phyloP scores from a whole-genome alignment of 73 alveolate species.

The Symbiodinium pilosum region DNA sequence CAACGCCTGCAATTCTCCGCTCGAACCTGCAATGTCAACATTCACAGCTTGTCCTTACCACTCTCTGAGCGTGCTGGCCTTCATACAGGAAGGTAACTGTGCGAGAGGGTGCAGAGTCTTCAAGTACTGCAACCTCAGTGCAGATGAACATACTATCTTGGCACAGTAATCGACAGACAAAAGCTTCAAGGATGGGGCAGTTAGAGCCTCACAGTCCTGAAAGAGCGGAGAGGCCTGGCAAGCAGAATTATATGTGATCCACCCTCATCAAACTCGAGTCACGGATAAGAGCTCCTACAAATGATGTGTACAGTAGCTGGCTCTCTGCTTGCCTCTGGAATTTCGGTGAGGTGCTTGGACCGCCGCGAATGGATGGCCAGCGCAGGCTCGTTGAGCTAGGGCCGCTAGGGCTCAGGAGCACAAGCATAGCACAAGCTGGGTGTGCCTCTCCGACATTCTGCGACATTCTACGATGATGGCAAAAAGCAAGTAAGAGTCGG shows the following conservation, averaged over 20 bases:
- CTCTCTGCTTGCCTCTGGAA: background rate
- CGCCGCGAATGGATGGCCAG: slow-evolving; percentile 14
- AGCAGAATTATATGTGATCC: background rate
- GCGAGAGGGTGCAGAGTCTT: slow-evolving; percentile 46
- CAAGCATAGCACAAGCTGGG: background rate
- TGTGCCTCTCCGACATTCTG: too few species aligned
- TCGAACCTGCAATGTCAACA: background rate
- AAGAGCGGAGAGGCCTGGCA: slow-evolving; percentile 31
- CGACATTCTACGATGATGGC: too few species aligned
- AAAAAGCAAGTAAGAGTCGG: too few species aligned
- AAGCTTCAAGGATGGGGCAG: background rate
- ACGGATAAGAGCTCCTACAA: too few species aligned
- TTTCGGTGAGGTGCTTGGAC: background rate
- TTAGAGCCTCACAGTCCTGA: slow-evolving; percentile 55
- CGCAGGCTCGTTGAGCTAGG: slow-evolving; percentile 12
- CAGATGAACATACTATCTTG: background rate
- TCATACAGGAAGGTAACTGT: slow-evolving; percentile 38
- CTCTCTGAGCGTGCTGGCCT: background rate
- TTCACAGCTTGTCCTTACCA: background rate
- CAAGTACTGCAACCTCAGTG: slow-evolving; percentile 43
- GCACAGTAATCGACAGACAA: too few species aligned
- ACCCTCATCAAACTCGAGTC: background rate
- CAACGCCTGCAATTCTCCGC: background rate
- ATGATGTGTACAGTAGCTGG: too few species aligned
- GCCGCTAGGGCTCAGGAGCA: background rate